These are phyloP conservation scores for Chrysosporium queenslandicum DNA, from an alignment of 2,329 filamentous ascomycete genomes.

Conservation along the genomic window DNA sequence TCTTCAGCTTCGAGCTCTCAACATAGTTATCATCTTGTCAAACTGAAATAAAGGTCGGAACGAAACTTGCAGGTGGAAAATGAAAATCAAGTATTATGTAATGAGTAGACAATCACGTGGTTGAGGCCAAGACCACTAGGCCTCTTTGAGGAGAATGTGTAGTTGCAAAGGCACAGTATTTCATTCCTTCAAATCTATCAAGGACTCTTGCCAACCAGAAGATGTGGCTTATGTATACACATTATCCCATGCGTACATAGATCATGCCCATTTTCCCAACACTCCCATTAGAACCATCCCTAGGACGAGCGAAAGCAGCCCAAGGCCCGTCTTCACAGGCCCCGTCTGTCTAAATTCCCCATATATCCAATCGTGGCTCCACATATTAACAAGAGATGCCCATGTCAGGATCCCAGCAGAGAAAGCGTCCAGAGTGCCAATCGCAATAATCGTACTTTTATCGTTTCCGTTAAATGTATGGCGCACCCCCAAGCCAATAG, in stretches of 20 bases:
- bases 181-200: too few species aligned
- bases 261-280: conserved; percentile 63
- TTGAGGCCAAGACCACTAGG: too few species aligned
- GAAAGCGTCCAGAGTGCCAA: conserved; percentile 63
- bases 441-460: conserved; percentile 55
- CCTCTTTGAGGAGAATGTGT: too few species aligned
- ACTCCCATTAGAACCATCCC: conserved; percentile 62
- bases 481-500: conserved; percentile 64
- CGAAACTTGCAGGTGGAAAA: too few species aligned
- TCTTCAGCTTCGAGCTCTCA: neutral
- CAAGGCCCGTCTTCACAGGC: conserved; percentile 41
- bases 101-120: too few species aligned
- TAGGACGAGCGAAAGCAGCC: conserved; percentile 45
- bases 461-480: conserved; percentile 64
- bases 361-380: conserved; percentile 63
- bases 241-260: too few species aligned
- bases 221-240: too few species aligned
- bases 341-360: conserved; percentile 48
- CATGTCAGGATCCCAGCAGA: conserved; percentile 69
- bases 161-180: too few species aligned
- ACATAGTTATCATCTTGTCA: too few species aligned
- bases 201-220: too few species aligned
- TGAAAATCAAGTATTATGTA: too few species aligned
- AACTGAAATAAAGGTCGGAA: too few species aligned
- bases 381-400: conserved; percentile 73